phyloP scores from a whole-genome alignment of 495 filamentous ascomycete genomes.

The Aspergillus olivimuriae region DNA sequence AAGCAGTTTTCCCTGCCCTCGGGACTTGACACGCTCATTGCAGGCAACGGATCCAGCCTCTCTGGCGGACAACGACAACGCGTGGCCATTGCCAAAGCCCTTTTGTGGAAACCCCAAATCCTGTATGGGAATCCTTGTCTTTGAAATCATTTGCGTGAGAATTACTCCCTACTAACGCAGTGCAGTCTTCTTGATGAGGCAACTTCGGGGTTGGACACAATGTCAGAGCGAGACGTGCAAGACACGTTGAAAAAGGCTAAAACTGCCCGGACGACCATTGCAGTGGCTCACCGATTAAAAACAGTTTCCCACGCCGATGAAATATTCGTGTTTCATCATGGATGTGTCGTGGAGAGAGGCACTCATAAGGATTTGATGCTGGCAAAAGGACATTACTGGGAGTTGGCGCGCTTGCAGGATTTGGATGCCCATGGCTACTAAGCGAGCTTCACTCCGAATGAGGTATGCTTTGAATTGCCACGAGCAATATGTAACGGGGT shows the following conservation, averaged over 20 bases:
- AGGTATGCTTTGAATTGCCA: too few relatives aligned
- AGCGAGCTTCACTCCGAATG: too few relatives aligned
- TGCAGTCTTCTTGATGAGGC: slow-evolving; percentile 45
- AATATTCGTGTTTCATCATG: slow-evolving; percentile 37
- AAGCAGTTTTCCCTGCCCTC: slow-evolving; percentile 4
- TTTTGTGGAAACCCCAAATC: slow-evolving; percentile 33
- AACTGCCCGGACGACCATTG: slow-evolving; percentile 28
- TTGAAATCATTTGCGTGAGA: not conserved
- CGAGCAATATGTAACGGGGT: too few relatives aligned
- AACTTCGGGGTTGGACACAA: slow-evolving; percentile 47
- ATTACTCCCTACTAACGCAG: not conserved
- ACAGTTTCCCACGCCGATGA: slow-evolving; percentile 36
- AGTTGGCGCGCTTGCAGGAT: slow-evolving; percentile 20
- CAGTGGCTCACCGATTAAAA: slow-evolving; percentile 40
- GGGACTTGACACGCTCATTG: slow-evolving; percentile 3
- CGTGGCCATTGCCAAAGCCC: slow-evolving; percentile 40
- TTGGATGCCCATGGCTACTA: not conserved
- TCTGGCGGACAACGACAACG: slow-evolving; percentile 41
- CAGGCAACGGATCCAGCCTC: slow-evolving; percentile 4
- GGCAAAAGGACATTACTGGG: slow-evolving; percentile 29
- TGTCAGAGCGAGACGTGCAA: slow-evolving; percentile 65
- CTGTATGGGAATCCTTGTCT: slow-evolving; percentile 19
- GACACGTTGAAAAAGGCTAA: slow-evolving; percentile 45
- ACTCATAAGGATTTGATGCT: slow-evolving; percentile 33
- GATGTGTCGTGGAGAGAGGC: slow-evolving; percentile 25